Evolutionary conservation across 1,139 yeast species (phyloP).

Genomic region (Yamadazyma diospyri): DNA sequence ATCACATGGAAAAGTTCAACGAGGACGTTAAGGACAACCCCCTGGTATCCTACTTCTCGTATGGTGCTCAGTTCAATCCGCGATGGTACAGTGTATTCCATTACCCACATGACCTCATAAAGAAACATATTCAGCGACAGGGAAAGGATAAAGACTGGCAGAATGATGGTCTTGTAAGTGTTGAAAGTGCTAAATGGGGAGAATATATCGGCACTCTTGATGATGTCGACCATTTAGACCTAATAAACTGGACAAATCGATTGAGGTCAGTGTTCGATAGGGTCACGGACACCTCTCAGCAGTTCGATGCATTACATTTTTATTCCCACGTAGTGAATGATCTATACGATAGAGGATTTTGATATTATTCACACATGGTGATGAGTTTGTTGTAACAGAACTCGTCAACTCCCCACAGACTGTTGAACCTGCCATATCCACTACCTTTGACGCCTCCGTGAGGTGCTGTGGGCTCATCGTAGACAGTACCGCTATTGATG

Average conservation of each 20-base stretch:
- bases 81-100: constrained; percentile 59
- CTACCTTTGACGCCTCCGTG: constrained; percentile 56
- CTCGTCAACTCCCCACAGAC: constrained; percentile 48
- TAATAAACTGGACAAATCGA: constrained; percentile 78
- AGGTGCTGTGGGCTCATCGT: constrained; percentile 49
- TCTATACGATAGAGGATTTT: constrained; percentile 63
- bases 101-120: constrained; percentile 60
- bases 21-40: constrained; percentile 50
- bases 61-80: constrained; percentile 74
- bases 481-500: constrained; percentile 45
- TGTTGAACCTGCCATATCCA: constrained; percentile 52
- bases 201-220: constrained; percentile 72
- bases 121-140: constrained; percentile 18
- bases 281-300: constrained; percentile 32
- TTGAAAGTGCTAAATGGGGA: constrained; percentile 81
- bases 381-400: constrained; percentile 37
- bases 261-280: constrained; percentile 33
- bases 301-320: constrained; percentile 69
- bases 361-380: constrained; percentile 20
- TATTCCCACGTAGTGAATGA: constrained; percentile 73
- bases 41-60: constrained; percentile 69
- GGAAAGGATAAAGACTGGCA: constrained; percentile 21
- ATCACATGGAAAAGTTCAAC: constrained; percentile 53
- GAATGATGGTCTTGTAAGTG: constrained; percentile 86
- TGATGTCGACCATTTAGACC: constrained; percentile 79